Conservation (phyloP, 2,329 filamentous ascomycete species). For the Penicillium carneum region DNA sequence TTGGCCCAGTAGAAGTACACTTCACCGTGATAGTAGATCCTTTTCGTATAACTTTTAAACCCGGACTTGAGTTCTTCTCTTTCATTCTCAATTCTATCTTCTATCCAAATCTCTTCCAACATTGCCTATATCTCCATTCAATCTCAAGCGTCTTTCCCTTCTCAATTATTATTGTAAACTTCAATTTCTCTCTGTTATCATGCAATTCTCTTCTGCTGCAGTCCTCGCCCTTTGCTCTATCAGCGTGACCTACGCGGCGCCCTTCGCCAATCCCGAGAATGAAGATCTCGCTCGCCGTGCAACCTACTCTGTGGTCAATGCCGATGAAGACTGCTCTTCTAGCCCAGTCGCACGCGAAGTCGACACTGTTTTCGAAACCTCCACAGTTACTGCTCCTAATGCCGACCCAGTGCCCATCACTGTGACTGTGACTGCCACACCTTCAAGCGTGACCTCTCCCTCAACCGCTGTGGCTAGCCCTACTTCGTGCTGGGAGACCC, state of each 20-base stretch:
- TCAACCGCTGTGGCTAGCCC: constrained; percentile 24
- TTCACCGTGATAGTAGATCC: constrained; percentile 17
- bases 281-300: constrained; percentile 38
- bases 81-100: neutral
- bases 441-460: constrained; percentile 18
- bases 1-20: constrained; percentile 25
- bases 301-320: constrained; percentile 45
- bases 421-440: constrained; percentile 34
- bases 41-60: constrained; percentile 13
- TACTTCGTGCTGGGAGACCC: constrained; percentile 19
- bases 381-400: constrained; percentile 29
- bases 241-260: constrained; percentile 39
- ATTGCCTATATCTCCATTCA: neutral
- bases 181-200: constrained; percentile 26
- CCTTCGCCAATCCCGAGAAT: constrained; percentile 35
- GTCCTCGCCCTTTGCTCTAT: constrained; percentile 41
- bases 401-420: constrained; percentile 15
- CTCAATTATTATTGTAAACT: constrained; percentile 3
- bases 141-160: constrained; percentile 9
- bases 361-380: constrained; percentile 34
- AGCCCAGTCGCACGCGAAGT: constrained; percentile 29
- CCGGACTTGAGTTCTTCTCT: neutral
- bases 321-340: constrained; percentile 33
- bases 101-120: neutral
- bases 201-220: constrained; percentile 42